phyloP scores from a whole-genome alignment of 2,329 filamentous ascomycete genomes.

The Leptographium procerum region DNA sequence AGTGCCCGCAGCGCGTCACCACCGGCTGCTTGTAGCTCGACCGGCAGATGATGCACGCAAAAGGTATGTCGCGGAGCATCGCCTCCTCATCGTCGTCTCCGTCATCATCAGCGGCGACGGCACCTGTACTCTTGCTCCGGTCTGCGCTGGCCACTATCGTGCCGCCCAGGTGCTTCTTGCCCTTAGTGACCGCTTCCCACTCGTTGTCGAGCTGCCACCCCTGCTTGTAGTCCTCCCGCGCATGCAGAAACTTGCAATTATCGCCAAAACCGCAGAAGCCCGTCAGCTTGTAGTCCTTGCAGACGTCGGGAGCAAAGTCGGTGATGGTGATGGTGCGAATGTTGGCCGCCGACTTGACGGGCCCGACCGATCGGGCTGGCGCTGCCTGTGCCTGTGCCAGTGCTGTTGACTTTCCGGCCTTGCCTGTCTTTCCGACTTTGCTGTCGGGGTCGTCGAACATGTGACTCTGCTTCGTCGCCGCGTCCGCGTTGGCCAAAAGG shows the following conservation, averaged over 20 bases:
- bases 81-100: conserved; percentile 52
- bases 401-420: background rate
- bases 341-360: conserved; percentile 79
- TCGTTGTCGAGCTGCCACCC: conserved; percentile 94
- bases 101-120: conserved; percentile 22
- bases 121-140: conserved; percentile 21
- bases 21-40: conserved; percentile 68
- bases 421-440: conserved; percentile 31
- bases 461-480: conserved; percentile 77
- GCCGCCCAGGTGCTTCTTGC: conserved; percentile 49
- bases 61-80: conserved; percentile 73
- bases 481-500: conserved; percentile 58
- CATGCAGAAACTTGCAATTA: conserved; percentile 71
- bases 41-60: conserved; percentile 80
- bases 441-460: conserved; percentile 36
- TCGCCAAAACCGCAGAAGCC: conserved; percentile 57
- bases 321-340: conserved; percentile 82
- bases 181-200: conserved; percentile 78
- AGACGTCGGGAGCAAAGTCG: conserved; percentile 86
- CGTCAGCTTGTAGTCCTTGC: conserved; percentile 59
- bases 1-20: conserved; percentile 84
- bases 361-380: conserved; percentile 51
- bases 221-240: conserved; percentile 69
- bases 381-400: background rate
- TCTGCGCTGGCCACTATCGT: conserved; percentile 52